Evolutionary conservation across 2,329 filamentous ascomycete species (phyloP), one percentile per base, ranked within the genome.

Genomic region (Sclerotinia subarctica): DNA sequence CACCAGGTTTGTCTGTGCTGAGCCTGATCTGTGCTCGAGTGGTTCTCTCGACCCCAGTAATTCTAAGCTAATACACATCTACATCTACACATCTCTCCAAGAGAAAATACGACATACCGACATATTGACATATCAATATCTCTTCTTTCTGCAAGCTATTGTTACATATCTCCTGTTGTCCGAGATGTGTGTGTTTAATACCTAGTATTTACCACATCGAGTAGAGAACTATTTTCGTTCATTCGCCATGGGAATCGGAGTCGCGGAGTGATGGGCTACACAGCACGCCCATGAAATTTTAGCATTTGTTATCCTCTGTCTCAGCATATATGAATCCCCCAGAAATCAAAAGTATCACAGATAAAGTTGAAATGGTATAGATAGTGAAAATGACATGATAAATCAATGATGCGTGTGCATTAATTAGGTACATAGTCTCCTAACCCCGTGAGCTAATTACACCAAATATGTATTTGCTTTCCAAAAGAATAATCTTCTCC

Each of bases 1-100:
- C 29, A n/a, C n/a, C n/a, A n/a, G n/a, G n/a, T n/a, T n/a, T 42
- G 54, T 57, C 54, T 57, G 32, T 57, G 54, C 53, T 56, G 53
- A n/a, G n/a, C n/a, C n/a, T n/a, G n/a, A n/a, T n/a, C n/a, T n/a
- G n/a, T n/a, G n/a, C n/a, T n/a, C n/a, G n/a, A n/a, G n/a, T n/a
- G n/a, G n/a, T n/a, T n/a, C n/a, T n/a, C n/a, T n/a, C n/a, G n/a
- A n/a, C n/a, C n/a, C n/a, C n/a, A n/a, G n/a, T n/a, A n/a, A n/a
- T n/a, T n/a, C n/a, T n/a, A n/a, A n/a, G n/a, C n/a, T n/a, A n/a
- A n/a, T n/a, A n/a, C n/a, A n/a, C n/a, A n/a, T n/a, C n/a, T n/a
- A n/a, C n/a, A n/a, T n/a, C n/a, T n/a, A n/a, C n/a, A n/a, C n/a
- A 5, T 35, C 11, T 15, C 29, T 54, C 17, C 7, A n/a, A 21